Evolutionary conservation across 768 basidiomycete genomes (phyloP).

Genomic region (Scleroderma citrinum): DNA sequence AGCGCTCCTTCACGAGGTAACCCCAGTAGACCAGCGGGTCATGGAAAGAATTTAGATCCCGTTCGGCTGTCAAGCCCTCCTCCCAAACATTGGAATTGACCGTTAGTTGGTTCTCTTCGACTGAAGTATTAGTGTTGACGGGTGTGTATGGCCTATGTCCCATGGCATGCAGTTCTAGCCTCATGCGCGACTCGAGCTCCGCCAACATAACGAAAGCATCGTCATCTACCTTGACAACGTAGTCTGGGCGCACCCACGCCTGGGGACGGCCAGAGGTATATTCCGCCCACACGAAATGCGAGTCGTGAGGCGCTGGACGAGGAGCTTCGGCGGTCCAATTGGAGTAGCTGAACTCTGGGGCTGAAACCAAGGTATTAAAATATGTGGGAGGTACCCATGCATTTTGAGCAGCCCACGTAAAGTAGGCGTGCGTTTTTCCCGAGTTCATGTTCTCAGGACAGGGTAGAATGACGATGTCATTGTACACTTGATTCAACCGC

Average conservation of each 20-base stretch:
- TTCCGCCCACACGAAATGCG: conserved; percentile 52
- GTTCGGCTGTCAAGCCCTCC: conserved; percentile 2
- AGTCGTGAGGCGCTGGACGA: conserved; percentile 65
- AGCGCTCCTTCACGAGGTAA: conserved; percentile 84
- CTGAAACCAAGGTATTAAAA: conserved; percentile 36
- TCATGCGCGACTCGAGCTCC: conserved; percentile 85
- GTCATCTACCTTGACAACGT: conserved; percentile 91
- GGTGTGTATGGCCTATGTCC: conserved; percentile 22
- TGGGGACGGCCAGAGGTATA: conserved; percentile 34
- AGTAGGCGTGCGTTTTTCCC: conserved; percentile 89
- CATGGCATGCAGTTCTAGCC: conserved; percentile 61
- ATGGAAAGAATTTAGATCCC: conserved; percentile 14
- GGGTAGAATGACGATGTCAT: conserved; percentile 81
- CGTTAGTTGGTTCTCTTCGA: background rate
- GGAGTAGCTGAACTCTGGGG: conserved; percentile 59
- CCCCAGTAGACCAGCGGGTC: conserved; percentile 86
- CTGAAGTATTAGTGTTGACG: conserved; percentile 4
- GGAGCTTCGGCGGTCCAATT: conserved; percentile 51
- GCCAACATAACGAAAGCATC: conserved; percentile 94
- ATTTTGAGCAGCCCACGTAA: conserved; percentile 86
- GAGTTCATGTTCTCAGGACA: conserved; percentile 93
- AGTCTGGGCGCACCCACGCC: conserved; percentile 85
- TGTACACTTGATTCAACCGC: conserved; percentile 51
- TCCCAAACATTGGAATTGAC: background rate
- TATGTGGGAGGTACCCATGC: conserved; percentile 87